phyloP scores from a whole-genome alignment of 139 green algal species.

The Ettlia oleoabundans region DNA sequence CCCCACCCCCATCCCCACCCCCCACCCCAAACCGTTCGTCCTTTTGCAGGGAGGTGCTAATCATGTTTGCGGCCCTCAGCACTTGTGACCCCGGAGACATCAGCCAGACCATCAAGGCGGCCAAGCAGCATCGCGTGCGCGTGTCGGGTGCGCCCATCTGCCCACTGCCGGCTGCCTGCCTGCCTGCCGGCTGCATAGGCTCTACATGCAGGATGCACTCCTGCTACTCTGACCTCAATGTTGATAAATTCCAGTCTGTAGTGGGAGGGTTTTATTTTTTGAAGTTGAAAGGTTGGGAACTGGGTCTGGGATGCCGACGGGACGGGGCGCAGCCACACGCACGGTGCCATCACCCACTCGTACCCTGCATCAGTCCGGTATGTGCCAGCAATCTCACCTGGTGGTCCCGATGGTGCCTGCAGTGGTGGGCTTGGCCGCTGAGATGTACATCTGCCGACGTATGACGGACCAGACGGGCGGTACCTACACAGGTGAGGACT shows the following conservation, averaged over 20 bases:
- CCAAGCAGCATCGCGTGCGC: conserved; percentile 62
- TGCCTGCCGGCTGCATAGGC: too few species aligned
- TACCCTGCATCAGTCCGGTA: too few species aligned
- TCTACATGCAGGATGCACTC: too few species aligned
- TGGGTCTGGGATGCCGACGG: too few species aligned
- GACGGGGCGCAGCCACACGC: too few species aligned
- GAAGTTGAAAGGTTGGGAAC: too few species aligned
- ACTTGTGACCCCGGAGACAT: conserved; percentile 94
- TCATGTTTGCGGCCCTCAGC: conserved; percentile 84
- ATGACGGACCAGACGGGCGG: conserved; percentile 81
- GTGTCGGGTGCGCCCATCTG: conserved; percentile 63
- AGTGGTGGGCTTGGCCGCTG: conserved; percentile 78
- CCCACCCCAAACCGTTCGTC: neutral
- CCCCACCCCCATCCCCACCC: neutral
- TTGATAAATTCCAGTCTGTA: too few species aligned
- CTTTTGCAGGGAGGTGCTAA: conserved; percentile 76
- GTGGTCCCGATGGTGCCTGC: neutral
- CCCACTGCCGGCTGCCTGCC: neutral
- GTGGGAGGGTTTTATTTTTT: too few species aligned
- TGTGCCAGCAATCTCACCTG: too few species aligned
- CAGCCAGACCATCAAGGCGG: conserved; percentile 67
- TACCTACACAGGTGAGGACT: conserved; percentile 68
- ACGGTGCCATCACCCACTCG: too few species aligned
- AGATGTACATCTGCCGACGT: conserved; percentile 84
- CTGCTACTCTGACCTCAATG: too few species aligned